These are phyloP conservation scores for Blastocystis sp. DNA, from an alignment of 352 stramenopile genomes.

Conservation along the genomic window DNA sequence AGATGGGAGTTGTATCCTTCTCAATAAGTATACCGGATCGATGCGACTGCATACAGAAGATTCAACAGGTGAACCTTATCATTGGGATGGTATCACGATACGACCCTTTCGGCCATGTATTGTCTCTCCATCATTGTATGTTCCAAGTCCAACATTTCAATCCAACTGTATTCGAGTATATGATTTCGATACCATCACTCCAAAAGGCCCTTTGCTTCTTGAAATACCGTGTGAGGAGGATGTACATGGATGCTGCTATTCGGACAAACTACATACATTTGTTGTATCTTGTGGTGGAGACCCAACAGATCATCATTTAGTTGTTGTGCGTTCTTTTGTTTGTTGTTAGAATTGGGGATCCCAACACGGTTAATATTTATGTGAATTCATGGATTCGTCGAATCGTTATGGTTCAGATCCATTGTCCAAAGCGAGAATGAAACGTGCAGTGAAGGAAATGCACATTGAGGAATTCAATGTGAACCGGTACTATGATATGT, in stretches of 20 bases:
- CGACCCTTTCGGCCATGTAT: slow-evolving; percentile 17
- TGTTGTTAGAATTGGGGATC: background rate
- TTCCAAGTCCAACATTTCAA: background rate
- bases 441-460: slow-evolving; percentile 6
- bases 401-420: slow-evolving; percentile 32
- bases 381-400: slow-evolving; percentile 30
- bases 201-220: background rate
- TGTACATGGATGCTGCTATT: slow-evolving; percentile 26
- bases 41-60: background rate
- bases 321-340: background rate
- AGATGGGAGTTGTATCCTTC: background rate
- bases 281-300: slow-evolving; percentile 50
- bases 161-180: background rate
- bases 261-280: background rate
- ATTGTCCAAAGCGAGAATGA: background rate
- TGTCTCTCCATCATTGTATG: background rate
- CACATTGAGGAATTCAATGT: background rate
- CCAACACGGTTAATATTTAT: background rate
- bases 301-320: slow-evolving; percentile 23
- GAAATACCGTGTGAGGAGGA: slow-evolving; percentile 26
- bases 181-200: slow-evolving; percentile 13
- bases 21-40: background rate
- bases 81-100: slow-evolving; percentile 32
- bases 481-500: background rate
- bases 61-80: background rate